Evolutionary conservation across 176 grass and related monocot genomes (phyloP), one percentile per base, ranked within the genome.

Genomic region (Musa schizocarpa): DNA sequence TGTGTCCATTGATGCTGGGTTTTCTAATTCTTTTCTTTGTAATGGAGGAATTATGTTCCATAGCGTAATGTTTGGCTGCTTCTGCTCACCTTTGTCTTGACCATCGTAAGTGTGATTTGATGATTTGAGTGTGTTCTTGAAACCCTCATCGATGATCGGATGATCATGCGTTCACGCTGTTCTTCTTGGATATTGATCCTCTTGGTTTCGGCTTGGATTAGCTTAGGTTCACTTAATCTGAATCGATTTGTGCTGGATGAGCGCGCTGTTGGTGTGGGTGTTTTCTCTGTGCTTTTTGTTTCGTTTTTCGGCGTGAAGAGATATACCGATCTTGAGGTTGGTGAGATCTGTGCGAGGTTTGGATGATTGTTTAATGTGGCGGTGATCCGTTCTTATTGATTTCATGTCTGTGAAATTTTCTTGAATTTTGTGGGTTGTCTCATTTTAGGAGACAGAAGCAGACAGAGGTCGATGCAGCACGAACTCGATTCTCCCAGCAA

Each of bases 381-480:
- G 68, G 17, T 19, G 21, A 23, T 23, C 24, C 21, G 63, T 10
- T 70, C 48, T 9, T 9, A 19, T 16, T 13, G 13, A 66, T 72
- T 25, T 78, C 21, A 78, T 68, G 25, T 34, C 16, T 68, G 24
- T 13, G 13, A 12, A 26, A 19, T 5, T 51, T 6, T 3, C 19
- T 20, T 50, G 68, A 43, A 51, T n/a, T 43, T 19, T 65, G 21
- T 63, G 56, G 65, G 16, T 50, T 54, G 48, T 67, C 23, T 82
- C 58, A 54, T 81, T 58, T 50, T 52, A 52, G 72, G 57, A 68
- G 75, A 78, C 52, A 57, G 54, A 9, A 68, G 72, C 20, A 64
- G 68, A 72, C 68, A 21, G 43, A 70, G 43, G 69, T 57, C 63
- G 75, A 98, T 98, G 94, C 84, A 98, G 84, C 84, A 98, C 24